phyloP scores from a whole-genome alignment of 768 basidiomycete species.

The Pholiota microspora region DNA sequence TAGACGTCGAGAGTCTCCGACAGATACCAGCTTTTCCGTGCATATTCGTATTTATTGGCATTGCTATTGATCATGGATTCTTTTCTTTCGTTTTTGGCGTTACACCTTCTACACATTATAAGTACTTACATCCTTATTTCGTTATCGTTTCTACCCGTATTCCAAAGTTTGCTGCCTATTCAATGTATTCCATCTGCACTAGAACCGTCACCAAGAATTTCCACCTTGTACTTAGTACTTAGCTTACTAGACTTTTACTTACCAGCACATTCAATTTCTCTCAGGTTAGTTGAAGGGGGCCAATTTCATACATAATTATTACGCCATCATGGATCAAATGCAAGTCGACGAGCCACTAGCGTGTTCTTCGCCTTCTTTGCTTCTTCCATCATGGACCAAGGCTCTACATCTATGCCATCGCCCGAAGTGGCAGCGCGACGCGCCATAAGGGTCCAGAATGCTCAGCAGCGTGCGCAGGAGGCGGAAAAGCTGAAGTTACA shows the following conservation, averaged over 20 bases:
- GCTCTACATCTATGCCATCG: not conserved
- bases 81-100: not conserved
- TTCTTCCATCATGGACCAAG: not conserved
- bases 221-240: too few species aligned
- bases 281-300: too few species aligned
- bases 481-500: constrained; percentile 16
- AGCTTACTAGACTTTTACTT: too few species aligned
- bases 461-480: constrained; percentile 5
- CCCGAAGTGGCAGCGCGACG: not conserved
- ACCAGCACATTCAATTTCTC: too few species aligned
- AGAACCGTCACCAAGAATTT: too few species aligned
- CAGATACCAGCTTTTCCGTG: not conserved
- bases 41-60: not conserved
- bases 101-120: too few species aligned
- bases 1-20: not conserved
- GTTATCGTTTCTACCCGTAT: not conserved
- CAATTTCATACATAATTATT: too few species aligned
- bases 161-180: not conserved
- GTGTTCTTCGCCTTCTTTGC: too few species aligned
- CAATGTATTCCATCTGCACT: not conserved
- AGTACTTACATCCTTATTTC: not conserved
- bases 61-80: not conserved
- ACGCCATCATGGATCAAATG: too few species aligned
- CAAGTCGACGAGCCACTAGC: too few species aligned
- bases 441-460: constrained; percentile 1